Evolutionary conservation across 2,329 filamentous ascomycete genomes (phyloP).

Genomic region (Leptodontidium sp.): DNA sequence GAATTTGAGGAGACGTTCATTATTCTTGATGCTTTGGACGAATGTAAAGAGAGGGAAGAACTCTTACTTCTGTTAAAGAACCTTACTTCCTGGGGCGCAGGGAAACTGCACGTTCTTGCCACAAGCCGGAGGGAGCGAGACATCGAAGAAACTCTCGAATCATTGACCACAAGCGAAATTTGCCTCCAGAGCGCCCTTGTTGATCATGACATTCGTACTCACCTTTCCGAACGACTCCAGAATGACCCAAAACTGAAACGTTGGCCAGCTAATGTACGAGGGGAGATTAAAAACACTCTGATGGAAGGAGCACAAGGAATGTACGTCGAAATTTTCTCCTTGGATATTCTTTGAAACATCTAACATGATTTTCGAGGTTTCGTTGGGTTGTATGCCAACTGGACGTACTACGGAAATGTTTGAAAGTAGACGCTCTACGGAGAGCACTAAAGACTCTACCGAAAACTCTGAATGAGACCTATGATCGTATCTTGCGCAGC

Average conservation of each 20-base stretch:
- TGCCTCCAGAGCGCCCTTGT: too few relatives aligned
- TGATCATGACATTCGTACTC: too few relatives aligned
- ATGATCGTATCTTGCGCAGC: too few relatives aligned
- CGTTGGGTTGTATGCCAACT: slow-evolving; percentile 44
- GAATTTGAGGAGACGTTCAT: slow-evolving; percentile 5
- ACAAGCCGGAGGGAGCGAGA: too few relatives aligned
- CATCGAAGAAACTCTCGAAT: too few relatives aligned
- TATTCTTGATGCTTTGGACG: too few relatives aligned
- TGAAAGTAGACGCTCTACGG: slow-evolving; percentile 26
- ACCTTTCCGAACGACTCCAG: too few relatives aligned
- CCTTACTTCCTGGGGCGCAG: slow-evolving; percentile 36
- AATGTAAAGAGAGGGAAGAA: not conserved
- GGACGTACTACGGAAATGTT: slow-evolving; percentile 41
- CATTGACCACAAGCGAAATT: too few relatives aligned
- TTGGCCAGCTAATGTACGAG: slow-evolving; percentile 36
- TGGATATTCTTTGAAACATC: slow-evolving; percentile 20
- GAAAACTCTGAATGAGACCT: too few relatives aligned
- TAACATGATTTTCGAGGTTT: slow-evolving; percentile 40
- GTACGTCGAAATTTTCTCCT: slow-evolving; percentile 34
- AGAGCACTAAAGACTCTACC: not conserved
- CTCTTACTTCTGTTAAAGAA: not conserved
- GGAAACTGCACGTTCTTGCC: too few relatives aligned
- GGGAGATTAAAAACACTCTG: slow-evolving; percentile 39
- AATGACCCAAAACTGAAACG: slow-evolving; percentile 29
- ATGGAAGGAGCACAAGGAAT: slow-evolving; percentile 44